phyloP scores from a whole-genome alignment of 331 rosid species.

The Telfairia occidentalis region DNA sequence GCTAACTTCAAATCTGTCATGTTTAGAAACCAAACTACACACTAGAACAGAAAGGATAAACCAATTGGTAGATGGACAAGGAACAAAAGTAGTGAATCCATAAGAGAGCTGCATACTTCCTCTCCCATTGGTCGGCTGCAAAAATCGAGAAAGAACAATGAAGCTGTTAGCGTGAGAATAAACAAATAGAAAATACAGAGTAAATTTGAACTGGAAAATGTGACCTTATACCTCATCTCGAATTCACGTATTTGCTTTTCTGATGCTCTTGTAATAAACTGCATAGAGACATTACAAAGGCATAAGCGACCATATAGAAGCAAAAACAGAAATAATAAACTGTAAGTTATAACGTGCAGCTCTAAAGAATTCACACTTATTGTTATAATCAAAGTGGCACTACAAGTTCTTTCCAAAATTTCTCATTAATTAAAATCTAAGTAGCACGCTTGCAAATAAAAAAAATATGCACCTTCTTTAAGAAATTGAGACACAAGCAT shows the following conservation, averaged over 20 bases:
- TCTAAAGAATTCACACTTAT: no score
- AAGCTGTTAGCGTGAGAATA: background rate
- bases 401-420: no score
- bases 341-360: no score
- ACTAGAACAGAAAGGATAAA: background rate
- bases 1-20: background rate
- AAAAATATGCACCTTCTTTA: no score
- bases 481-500: no score
- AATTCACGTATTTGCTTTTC: background rate
- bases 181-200: background rate
- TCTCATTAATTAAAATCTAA: no score
- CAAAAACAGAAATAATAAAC: background rate
- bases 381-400: background rate
- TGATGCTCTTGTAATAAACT: background rate
- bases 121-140: conserved; percentile 59
- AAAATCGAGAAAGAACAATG: background rate
- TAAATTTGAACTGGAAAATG: background rate
- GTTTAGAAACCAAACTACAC: background rate
- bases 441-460: no score
- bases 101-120: conserved; percentile 40
- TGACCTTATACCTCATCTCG: background rate
- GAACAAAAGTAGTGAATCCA: background rate
- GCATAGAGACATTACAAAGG: background rate
- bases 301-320: background rate
- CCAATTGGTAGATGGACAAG: background rate